Evolutionary conservation across 192 early-diverging fungal species (phyloP), one percentile per base, ranked within the genome.

Genomic region (Funneliformis geosporum): DNA sequence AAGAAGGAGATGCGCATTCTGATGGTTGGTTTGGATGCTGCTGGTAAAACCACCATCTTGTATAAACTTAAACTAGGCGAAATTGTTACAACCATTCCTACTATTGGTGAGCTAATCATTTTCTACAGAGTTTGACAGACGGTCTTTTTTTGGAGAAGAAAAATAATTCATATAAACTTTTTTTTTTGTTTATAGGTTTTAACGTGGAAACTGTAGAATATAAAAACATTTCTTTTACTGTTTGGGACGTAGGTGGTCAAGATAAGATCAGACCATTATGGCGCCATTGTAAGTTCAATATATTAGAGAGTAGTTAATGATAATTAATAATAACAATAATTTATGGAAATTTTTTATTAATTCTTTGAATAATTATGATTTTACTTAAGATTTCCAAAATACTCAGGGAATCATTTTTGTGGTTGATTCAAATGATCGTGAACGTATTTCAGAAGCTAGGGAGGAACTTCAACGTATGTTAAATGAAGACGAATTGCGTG

Each of bases 191-290:
- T 50, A 10, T 16, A 88, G 97, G 97, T 69, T 98, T 99, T 89
- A 99, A 99, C 84, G 96, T 98, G 80, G 97, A 99, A 88, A 96
- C 95, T 61, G 96, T 98, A 80, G 93, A 95, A 85, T 97, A 98
- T 92, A 97, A 97, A 90, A 97, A 96, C 92, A 96, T 97, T 88
- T 95, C 90, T 84, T 99, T 98, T 88, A 97, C 94, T 60, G 95
- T 98, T 81, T 98, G 96, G 96, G 97, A 99, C 87, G 96, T 99
- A 79, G 97, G 97, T 82, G 97, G 97, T 87, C 95, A 97, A 88
- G 96, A 97, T 89, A 96, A 96, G 89, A 99, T 99, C 80, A 91
- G 97, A 84, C 96, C 96, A 42, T 89, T 98, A 84, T 99, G 97
- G 97, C 90, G 96, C 84, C 96, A 98, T 87, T 99, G 93, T 95